Evolutionary conservation across 768 basidiomycete genomes (phyloP).

Genomic region (Tephrocybe sp.): DNA sequence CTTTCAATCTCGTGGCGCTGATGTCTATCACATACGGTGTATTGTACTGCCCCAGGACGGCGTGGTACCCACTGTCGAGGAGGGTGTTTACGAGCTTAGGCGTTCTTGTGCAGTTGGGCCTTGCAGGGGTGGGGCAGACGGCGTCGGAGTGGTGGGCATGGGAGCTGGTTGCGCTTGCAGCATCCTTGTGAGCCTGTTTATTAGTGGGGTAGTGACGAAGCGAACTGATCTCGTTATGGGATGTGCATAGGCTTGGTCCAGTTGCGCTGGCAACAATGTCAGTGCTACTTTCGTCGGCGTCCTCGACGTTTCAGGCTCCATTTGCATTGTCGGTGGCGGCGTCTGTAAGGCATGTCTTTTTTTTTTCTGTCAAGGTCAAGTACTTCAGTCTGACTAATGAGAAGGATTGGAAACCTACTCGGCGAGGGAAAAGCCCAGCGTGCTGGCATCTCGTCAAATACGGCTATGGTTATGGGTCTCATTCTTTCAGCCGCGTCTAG

Average conservation of each 20-base stretch:
- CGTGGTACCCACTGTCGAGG: constrained; percentile 76
- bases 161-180: constrained; percentile 72
- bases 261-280: constrained; percentile 83
- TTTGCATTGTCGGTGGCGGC: constrained; percentile 79
- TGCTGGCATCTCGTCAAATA: constrained; percentile 31
- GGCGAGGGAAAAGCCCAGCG: constrained; percentile 13
- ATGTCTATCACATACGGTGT: constrained; percentile 62
- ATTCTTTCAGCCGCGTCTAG: constrained; percentile 62
- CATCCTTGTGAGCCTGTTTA: constrained; percentile 46
- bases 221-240: neutral
- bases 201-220: too few relatives aligned
- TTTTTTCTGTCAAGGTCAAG: too few relatives aligned
- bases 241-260: constrained; percentile 65
- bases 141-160: constrained; percentile 98
- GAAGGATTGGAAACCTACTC: constrained; percentile 16
- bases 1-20: constrained; percentile 75
- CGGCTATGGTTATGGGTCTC: constrained; percentile 65
- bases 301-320: constrained; percentile 77
- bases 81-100: constrained; percentile 67
- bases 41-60: constrained; percentile 59
- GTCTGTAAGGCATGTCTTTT: constrained; percentile 75
- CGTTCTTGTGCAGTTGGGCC: constrained; percentile 67
- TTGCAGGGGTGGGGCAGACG: constrained; percentile 78
- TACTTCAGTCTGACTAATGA: too few relatives aligned
- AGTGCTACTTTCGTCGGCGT: constrained; percentile 72